These are phyloP conservation scores for Beauveria scarabaeidicola DNA, from an alignment of 2,329 filamentous ascomycete genomes.

Conservation along the genomic window DNA sequence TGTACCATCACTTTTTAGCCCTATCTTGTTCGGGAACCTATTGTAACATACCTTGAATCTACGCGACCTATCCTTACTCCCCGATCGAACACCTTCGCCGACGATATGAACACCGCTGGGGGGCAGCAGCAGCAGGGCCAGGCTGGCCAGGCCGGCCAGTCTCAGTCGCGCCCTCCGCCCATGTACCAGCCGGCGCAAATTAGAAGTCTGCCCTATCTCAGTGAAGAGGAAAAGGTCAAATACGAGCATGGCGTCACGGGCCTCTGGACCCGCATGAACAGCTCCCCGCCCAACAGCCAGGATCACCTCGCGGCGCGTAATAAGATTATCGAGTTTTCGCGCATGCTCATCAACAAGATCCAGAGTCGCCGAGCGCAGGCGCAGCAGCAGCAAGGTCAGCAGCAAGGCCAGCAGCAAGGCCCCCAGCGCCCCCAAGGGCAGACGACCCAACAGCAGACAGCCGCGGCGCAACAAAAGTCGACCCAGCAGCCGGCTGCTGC, in stretches of 20 bases:
- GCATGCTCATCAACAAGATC: slow-evolving; percentile 46
- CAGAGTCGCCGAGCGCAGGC: slow-evolving; percentile 30
- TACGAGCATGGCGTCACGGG: slow-evolving; percentile 48
- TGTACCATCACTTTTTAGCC: background rate
- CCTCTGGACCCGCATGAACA: slow-evolving; percentile 47
- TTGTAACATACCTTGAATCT: background rate
- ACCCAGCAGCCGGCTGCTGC: slow-evolving; percentile 5
- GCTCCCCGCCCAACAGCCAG: slow-evolving; percentile 35
- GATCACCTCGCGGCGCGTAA: slow-evolving; percentile 43
- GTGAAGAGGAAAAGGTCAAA: slow-evolving; percentile 46
- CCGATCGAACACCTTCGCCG: background rate
- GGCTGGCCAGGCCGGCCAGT: slow-evolving; percentile 17
- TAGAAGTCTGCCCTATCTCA: slow-evolving; percentile 40
- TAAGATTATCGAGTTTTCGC: slow-evolving; percentile 54
- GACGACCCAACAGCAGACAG: slow-evolving; percentile 16
- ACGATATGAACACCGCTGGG: slow-evolving; percentile 19
- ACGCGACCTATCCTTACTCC: background rate
- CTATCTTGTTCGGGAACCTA: background rate
- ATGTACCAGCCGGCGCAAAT: slow-evolving; percentile 47
- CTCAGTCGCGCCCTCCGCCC: slow-evolving; percentile 22
- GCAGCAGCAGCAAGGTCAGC: slow-evolving; percentile 24
- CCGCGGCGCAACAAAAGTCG: slow-evolving; percentile 7
- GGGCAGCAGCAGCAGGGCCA: slow-evolving; percentile 19
- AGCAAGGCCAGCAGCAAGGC: slow-evolving; percentile 19
- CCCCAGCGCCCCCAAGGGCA: slow-evolving; percentile 15